Evolutionary conservation across 176 grass and related monocot species (phyloP), one percentile per base, ranked within the genome.

Genomic region (Oryza meyeriana): DNA sequence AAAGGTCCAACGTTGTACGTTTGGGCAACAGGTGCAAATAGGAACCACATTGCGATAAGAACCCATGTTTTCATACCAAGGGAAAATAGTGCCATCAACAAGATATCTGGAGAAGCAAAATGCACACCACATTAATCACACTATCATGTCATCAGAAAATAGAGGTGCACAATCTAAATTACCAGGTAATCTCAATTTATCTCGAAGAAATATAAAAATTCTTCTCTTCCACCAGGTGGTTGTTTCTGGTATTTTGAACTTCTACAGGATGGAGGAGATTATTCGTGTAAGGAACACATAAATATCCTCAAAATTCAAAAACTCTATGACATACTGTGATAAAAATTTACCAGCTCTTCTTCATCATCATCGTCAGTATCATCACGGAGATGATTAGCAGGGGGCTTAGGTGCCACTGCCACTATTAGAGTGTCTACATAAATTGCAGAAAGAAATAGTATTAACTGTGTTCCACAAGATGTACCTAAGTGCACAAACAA

Each of bases 141-240:
- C 11, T 25, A 74, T 29, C 70, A 70, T 36, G 68, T 80, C 63
- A 48, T 79, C 41, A 57, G 7, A 57, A 52, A 32, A 18, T 39
- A 75, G 28, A 52, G 45, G 72, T 14, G 16, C 22, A 44, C 25
- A 28, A 65, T 77, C 64, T 64, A 61, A 79, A 78, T 42, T 88
- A 98, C 95, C 92, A 45, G 92, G 92, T 29, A 98, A 84, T 83
- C 92, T 89, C 87, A 98, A 76, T 73, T 93, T 98, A 65, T 98
- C 78, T 30, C 26, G 69, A 85, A 98, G 90, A 91, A 95, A 95
- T 76, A 81, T 78, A 77, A 98, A 98, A 81, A 93, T 58, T 50
- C 61, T 88, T 73, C 74, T 91, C 83, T 95, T 95, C 90, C 90
- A 91, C 58, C 81, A 81, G 24, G 82, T 87, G 25, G 92, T 90